Evolutionary conservation across 106 monocot species (phyloP).

Genomic region (Dendrobium nobile): DNA sequence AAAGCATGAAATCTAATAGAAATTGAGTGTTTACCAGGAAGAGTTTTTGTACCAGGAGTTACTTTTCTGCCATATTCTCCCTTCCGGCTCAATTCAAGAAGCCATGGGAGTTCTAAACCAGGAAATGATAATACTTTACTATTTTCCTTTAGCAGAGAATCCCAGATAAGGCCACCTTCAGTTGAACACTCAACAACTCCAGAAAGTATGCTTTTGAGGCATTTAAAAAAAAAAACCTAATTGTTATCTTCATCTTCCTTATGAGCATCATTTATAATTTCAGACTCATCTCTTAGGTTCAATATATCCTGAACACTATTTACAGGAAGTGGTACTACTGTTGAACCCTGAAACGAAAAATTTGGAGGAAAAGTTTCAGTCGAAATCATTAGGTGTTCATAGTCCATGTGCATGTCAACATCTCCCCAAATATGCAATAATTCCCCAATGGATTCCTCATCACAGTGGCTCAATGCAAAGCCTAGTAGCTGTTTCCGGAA

Average conservation of each 20-base stretch:
- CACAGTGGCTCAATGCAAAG: slow-evolving; percentile 87
- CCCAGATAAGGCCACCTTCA: slow-evolving; percentile 36
- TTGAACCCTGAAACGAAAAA: slow-evolving; percentile 34
- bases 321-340: slow-evolving; percentile 25
- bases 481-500: slow-evolving; percentile 69
- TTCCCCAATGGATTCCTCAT: slow-evolving; percentile 82
- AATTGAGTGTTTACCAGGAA: slow-evolving; percentile 27
- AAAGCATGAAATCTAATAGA: slow-evolving; percentile 56
- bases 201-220: slow-evolving; percentile 47
- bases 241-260: slow-evolving; percentile 14
- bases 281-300: slow-evolving; percentile 18
- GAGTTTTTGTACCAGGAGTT: slow-evolving; percentile 16
- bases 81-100: slow-evolving; percentile 53
- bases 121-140: slow-evolving; percentile 48
- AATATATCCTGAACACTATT: slow-evolving; percentile 29
- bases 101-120: slow-evolving; percentile 76
- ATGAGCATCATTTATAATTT: background rate
- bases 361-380: slow-evolving; percentile 42
- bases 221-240: slow-evolving; percentile 28
- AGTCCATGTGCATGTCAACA: slow-evolving; percentile 46
- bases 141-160: slow-evolving; percentile 48
- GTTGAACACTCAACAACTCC: slow-evolving; percentile 28
- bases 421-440: slow-evolving; percentile 87
- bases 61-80: slow-evolving; percentile 40
- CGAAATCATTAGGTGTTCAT: slow-evolving; percentile 50